Evolutionary conservation across 2,329 filamentous ascomycete genomes (phyloP), one percentile per base, ranked within the genome.

Genomic region (Claviceps cyperi): DNA sequence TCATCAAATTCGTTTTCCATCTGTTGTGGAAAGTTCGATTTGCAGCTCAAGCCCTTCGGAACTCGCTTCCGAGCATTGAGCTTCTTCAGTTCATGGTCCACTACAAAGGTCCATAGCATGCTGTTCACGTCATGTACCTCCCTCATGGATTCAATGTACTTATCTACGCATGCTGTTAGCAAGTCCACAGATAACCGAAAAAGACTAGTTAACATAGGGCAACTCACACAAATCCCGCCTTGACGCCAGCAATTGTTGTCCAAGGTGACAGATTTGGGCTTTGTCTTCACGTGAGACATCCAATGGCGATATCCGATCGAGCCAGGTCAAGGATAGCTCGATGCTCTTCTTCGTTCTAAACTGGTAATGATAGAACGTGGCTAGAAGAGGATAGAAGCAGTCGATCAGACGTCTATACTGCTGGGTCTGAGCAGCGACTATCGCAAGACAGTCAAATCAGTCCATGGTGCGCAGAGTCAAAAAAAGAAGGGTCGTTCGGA

Each of bases 301-400:
- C 4, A 62, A 59, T 24, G 61, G 62, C 2, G 53, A 51, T 1
- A 59, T 54, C n/a, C 55, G 50, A 50, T 65, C 64, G 37, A 68
- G 57, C 64, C 65, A 68, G 48, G 67, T 65, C 41, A 68, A 55
- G 2, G 66, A 63, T 49, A 68, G 54, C 48, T 69, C 66, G 43
- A 69, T 54, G 52, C 64, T 67, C 58, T 69, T 68, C 55, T 66
- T 67, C 43, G 63, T 68, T 36, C 65, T 60, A 53, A 68, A 69
- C 47, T 68, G 66, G 53, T 66, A 68, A 53, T 68, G 66, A 51
- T 69, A 68, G 53, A 69, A 68, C 32, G 64, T 59, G 32, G 66
- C 57, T 47, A 69, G 56, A 46, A 68, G 58, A n/a, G 66, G 65
- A 43, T 67, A 67, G 55, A 68, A 64, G 38, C 54, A 55, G 9